These are phyloP conservation scores for Vaccinium corymbosum DNA, from an alignment of 148 eudicot species.

Conservation along the genomic window DNA sequence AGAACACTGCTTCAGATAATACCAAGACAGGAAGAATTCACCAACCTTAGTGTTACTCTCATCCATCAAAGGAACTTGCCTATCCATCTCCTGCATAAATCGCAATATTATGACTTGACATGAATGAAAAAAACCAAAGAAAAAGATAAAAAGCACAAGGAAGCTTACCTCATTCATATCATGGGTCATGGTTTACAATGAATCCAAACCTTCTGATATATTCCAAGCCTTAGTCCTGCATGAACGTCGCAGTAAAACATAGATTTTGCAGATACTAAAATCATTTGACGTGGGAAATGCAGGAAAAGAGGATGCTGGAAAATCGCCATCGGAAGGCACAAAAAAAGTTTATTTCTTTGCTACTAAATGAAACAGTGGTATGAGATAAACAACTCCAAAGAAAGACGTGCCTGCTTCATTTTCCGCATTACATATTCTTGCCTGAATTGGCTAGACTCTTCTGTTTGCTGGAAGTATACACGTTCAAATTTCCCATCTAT, in stretches of 20 bases:
- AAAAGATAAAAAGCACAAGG: slow-evolving; percentile 12
- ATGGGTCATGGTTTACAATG: slow-evolving; percentile 80
- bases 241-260: slow-evolving; percentile 15
- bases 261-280: background rate
- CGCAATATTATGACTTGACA: slow-evolving; percentile 10
- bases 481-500: slow-evolving; percentile 72
- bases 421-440: slow-evolving; percentile 91
- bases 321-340: background rate
- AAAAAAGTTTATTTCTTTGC: background rate
- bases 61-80: slow-evolving; percentile 95
- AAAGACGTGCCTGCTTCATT: slow-evolving; percentile 72
- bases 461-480: slow-evolving; percentile 70
- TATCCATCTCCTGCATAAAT: slow-evolving; percentile 66
- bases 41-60: slow-evolving; percentile 50
- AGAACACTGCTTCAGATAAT: slow-evolving; percentile 4
- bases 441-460: slow-evolving; percentile 51
- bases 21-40: slow-evolving; percentile 12
- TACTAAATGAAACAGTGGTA: background rate
- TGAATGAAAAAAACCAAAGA: background rate
- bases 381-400: slow-evolving; percentile 5
- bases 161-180: slow-evolving; percentile 92
- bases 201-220: slow-evolving; percentile 89
- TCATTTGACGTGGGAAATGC: background rate
- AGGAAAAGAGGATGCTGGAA: background rate
- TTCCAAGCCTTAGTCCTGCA: slow-evolving; percentile 90